These are phyloP conservation scores for Tetracladium setigerum DNA, from an alignment of 495 filamentous ascomycete genomes.

Conservation along the genomic window DNA sequence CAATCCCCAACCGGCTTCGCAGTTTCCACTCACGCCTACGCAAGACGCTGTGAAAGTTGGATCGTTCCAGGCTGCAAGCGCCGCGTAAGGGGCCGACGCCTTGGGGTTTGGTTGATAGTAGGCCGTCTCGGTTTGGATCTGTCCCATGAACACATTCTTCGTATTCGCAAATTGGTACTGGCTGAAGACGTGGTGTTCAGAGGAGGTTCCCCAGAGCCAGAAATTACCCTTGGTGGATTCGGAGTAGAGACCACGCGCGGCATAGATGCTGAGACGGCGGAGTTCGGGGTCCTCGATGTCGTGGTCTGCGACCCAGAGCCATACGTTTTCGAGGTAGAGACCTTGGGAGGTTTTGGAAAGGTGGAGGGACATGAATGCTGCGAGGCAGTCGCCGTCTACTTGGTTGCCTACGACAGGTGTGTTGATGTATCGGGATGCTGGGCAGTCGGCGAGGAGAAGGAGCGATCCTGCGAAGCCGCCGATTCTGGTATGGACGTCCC, in stretches of 20 bases:
- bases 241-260: conserved; percentile 57
- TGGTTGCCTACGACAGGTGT: background rate
- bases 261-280: conserved; percentile 60
- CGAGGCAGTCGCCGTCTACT: conserved; percentile 52
- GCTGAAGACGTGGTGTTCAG: conserved; percentile 73
- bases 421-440: conserved; percentile 3
- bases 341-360: conserved; percentile 44
- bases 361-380: conserved; percentile 62
- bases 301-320: conserved; percentile 69
- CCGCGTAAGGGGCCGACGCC: conserved; percentile 48
- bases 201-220: conserved; percentile 54
- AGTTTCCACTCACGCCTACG: conserved; percentile 53
- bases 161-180: conserved; percentile 74
- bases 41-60: conserved; percentile 30
- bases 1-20: conserved; percentile 28
- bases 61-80: conserved; percentile 45
- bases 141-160: conserved; percentile 61
- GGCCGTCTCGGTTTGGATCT: conserved; percentile 81
- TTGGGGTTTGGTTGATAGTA: conserved; percentile 62
- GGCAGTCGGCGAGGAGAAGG: conserved; percentile 55
- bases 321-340: conserved; percentile 60
- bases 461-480: conserved; percentile 63
- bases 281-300: conserved; percentile 55
- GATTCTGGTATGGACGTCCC: conserved; percentile 65
- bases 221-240: conserved; percentile 51